Evolutionary conservation across 2,329 filamentous ascomycete genomes (phyloP).

Genomic region (Madurella fahalii): DNA sequence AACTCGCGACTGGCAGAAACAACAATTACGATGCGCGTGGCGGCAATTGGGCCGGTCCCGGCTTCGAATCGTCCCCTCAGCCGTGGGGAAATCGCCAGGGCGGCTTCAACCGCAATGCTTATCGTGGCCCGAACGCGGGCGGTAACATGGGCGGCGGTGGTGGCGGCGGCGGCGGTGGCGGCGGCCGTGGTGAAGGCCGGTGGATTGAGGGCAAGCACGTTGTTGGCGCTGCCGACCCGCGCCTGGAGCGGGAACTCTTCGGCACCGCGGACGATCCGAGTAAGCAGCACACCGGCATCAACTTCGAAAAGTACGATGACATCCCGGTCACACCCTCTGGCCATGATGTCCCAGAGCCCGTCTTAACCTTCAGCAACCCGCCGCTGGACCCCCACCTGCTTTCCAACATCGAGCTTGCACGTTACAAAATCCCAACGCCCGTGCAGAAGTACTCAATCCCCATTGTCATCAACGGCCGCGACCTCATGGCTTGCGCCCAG

Average conservation of each 20-base stretch:
- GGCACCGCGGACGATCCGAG: constrained; percentile 84
- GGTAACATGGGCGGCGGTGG: constrained; percentile 42
- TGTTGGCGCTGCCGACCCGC: constrained; percentile 80
- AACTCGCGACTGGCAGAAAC: constrained; percentile 36
- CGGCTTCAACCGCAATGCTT: constrained; percentile 60
- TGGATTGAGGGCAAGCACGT: constrained; percentile 98
- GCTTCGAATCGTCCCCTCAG: constrained; percentile 12
- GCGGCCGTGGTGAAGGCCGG: constrained; percentile 89
- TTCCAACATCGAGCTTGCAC: constrained; percentile 86
- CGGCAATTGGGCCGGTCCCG: constrained; percentile 15
- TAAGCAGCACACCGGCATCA: constrained; percentile 98
- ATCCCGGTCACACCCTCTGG: constrained; percentile 98
- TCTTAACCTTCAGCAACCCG: constrained; percentile 86
- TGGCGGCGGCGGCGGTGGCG: constrained; percentile 50
- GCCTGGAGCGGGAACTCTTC: constrained; percentile 92
- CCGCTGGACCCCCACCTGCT: constrained; percentile 93
- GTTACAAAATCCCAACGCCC: constrained; percentile 92
- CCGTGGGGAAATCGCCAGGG: constrained; percentile 24
- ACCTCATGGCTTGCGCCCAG: constrained; percentile 99
- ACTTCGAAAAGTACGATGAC: constrained; percentile 99
- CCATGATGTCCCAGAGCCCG: constrained; percentile 86
- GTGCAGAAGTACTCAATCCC: constrained; percentile 99
- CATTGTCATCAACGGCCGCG: constrained; percentile 95
- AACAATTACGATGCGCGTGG: constrained; percentile 42
- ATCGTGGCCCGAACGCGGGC: constrained; percentile 47